Conservation (phyloP, 73 alveolate genomes). For the Blepharisma stoltei region DNA sequence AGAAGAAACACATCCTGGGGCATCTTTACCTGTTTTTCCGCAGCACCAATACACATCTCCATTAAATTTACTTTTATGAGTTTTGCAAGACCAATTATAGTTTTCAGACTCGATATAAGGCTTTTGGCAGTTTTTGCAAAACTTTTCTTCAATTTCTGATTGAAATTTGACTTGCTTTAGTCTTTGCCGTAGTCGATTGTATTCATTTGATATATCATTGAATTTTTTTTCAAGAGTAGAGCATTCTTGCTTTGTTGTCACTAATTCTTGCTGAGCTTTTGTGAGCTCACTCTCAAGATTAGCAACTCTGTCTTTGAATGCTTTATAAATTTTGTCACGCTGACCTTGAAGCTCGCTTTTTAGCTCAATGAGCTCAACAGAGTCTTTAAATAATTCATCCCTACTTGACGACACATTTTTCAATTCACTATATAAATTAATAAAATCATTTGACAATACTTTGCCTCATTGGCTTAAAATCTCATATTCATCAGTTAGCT, state of each 20-base stretch:
- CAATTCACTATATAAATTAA: too few species aligned
- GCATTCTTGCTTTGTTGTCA: neutral
- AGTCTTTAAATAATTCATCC: neutral
- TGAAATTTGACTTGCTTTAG: neutral
- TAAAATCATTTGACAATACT: too few species aligned
- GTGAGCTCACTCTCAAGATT: neutral
- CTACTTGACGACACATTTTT: neutral
- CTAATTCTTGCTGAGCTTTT: neutral
- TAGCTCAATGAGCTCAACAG: neutral
- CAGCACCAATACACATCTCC: constrained; percentile 86
- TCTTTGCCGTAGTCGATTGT: neutral
- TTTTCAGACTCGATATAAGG: constrained; percentile 60
- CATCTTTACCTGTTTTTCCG: constrained; percentile 56
- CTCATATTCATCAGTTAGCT: too few species aligned
- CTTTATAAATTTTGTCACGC: constrained; percentile 13
- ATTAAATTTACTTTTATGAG: constrained; percentile 55
- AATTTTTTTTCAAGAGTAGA: neutral
- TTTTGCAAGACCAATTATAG: constrained; percentile 74
- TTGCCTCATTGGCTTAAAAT: too few species aligned
- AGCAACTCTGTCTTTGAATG: neutral
- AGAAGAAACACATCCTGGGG: constrained; percentile 64
- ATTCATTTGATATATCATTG: neutral
- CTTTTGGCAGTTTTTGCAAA: constrained; percentile 62
- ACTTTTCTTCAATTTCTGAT: constrained; percentile 17
- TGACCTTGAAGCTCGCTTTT: neutral